Evolutionary conservation across 73 alveolate species (phyloP), one percentile per base, ranked within the genome.

Genomic region (Paramecium pentaurelia): DNA sequence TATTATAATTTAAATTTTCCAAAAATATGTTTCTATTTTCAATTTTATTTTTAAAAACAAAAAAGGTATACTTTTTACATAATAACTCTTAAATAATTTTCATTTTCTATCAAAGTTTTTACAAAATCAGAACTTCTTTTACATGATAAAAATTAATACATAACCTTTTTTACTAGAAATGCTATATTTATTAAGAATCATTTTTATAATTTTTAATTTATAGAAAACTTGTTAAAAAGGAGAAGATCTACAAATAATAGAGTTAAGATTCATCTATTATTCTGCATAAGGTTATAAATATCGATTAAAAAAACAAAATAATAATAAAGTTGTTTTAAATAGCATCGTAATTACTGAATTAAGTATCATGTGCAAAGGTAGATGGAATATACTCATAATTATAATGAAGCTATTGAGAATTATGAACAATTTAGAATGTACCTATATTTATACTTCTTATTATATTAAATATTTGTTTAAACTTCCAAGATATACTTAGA

Each of bases 41-140:
- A 2, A 2, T 34, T 34, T 34, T 58, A 12, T 51, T 92, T 18
- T 94, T 95, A 25, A 90, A 93, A 30, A 49, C 20, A 2, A 93
- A 86, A 27, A 95, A 95, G 25, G 0, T 7, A 2, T 49, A 12
- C 6, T 2, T 12, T 14, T 49, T 14, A 12, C 3, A 2, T n/a
- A 16, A 2, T 1, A n/a, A 12, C 28, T 49, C 8, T 12, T 8
- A 49, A 3, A 49, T 49, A 14, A 49, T 49, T 40, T 40, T 32
- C 40, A 9, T 32, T 7, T 40, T 40, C 49, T 40, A 40, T 40
- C 12, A 7, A 49, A 0, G 8, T 49, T 0, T 49, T n/a, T 27
- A 2, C 14, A 49, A 16, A 12, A 49, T 49, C 60, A 49, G 60
- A 54, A 54, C 20, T 54, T 54, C 36, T 54, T 54, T 54, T 2